Percentiles rank a stretch among this genome's conserved stretches.
Conservation (phyloP, 768 basidiomycete species). For the Suillus clintonianus region DNA sequence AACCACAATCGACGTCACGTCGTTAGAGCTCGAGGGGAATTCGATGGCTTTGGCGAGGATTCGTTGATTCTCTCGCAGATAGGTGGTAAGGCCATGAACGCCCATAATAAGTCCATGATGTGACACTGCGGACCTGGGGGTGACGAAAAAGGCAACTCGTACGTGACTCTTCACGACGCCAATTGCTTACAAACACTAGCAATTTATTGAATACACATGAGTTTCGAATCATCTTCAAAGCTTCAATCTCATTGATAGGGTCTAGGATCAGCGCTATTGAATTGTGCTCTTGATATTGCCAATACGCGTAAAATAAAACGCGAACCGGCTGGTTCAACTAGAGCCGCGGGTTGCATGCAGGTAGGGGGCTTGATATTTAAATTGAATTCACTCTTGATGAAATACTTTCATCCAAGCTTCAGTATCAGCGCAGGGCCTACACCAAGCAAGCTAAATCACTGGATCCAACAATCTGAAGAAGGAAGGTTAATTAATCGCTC, state of each 20-base stretch:
- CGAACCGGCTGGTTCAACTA: neutral
- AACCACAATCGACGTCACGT: slow-evolving; percentile 57
- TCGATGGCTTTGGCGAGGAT: slow-evolving; percentile 38
- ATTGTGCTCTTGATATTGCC: neutral
- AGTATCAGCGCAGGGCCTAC: neutral
- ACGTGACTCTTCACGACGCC: neutral
- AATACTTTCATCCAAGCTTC: neutral
- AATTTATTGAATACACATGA: neutral
- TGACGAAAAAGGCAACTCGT: slow-evolving; percentile 4
- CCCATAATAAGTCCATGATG: slow-evolving; percentile 40
- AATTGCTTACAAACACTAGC: neutral
- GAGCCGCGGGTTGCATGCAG: neutral
- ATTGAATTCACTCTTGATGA: neutral
- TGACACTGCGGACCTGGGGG: neutral
- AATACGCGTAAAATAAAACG: neutral
- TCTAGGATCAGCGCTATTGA: neutral
- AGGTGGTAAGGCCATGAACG: slow-evolving; percentile 53
- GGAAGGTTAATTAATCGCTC: neutral
- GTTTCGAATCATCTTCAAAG: neutral
- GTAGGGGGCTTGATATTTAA: neutral
- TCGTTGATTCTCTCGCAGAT: slow-evolving; percentile 47
- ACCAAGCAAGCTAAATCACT: neutral
- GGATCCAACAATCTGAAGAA: neutral
- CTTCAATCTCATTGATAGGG: neutral
- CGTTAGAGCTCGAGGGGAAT: slow-evolving; percentile 21